Percentiles rank a stretch among this genome's conserved stretches.
These are phyloP conservation scores for Neurospora sp. DNA, from an alignment of 495 filamentous ascomycete species.

Conservation along the genomic window DNA sequence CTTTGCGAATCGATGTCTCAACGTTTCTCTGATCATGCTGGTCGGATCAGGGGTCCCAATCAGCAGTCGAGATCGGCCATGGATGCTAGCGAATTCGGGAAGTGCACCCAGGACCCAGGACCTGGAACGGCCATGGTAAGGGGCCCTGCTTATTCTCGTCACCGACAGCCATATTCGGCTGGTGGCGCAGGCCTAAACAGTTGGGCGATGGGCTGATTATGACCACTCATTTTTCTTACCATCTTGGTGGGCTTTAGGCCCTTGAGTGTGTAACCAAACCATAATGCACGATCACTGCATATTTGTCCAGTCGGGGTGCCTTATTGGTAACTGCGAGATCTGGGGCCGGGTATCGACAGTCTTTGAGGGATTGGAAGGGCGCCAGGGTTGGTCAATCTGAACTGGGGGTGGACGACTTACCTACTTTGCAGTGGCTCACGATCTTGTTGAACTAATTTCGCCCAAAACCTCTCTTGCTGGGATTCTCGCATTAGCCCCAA, in stretches of 20 bases:
- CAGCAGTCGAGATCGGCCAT: not conserved
- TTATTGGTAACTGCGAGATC: not conserved
- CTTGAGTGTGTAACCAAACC: not conserved
- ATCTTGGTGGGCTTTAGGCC: not conserved
- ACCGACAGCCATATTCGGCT: not conserved
- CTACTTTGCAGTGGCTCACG: not conserved
- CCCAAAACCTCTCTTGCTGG: not conserved
- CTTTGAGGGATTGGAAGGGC: not conserved
- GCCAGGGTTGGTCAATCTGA: not conserved
- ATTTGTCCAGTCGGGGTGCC: not conserved
- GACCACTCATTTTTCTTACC: not conserved
- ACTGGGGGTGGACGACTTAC: not conserved
- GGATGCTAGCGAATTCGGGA: not conserved
- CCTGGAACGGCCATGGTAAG: not conserved
- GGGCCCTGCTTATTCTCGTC: not conserved
- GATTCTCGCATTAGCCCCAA: not conserved
- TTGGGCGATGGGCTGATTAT: not conserved
- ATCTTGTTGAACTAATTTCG: not conserved
- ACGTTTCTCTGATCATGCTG: not conserved
- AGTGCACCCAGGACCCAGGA: not conserved
- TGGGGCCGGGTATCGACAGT: not conserved
- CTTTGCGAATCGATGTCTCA: not conserved
- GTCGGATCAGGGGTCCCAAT: not conserved
- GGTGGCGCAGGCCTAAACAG: not conserved
- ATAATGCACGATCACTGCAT: not conserved